These are phyloP conservation scores for Chlamydomonas urium DNA, from an alignment of 139 green algal species.

Conservation along the genomic window DNA sequence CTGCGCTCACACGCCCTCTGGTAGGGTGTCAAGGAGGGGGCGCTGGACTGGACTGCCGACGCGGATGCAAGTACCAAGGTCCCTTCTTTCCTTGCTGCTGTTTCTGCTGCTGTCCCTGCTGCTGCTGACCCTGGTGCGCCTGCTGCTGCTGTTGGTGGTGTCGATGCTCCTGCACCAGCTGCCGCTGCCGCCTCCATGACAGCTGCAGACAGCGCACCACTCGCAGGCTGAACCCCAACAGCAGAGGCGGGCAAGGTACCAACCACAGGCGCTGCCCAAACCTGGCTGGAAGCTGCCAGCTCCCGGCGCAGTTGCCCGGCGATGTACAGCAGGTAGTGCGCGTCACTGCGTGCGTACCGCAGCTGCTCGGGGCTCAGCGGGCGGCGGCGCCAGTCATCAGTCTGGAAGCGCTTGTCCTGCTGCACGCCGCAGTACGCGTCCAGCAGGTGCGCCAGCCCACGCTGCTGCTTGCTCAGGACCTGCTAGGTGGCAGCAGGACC, in stretches of 20 bases:
- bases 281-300: conserved; percentile 23
- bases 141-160: background rate
- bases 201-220: background rate
- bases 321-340: conserved; percentile 69
- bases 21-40: too few species aligned
- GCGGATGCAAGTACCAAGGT: background rate
- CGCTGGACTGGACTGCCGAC: too few species aligned
- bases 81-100: background rate
- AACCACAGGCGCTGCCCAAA: too few species aligned
- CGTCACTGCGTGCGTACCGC: conserved; percentile 67
- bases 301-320: conserved; percentile 43
- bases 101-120: background rate
- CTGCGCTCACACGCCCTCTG: too few species aligned
- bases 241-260: too few species aligned
- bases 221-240: background rate
- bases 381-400: conserved; percentile 68
- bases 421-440: conserved; percentile 41
- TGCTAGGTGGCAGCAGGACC: conserved; percentile 26
- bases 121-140: background rate
- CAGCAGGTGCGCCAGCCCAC: conserved; percentile 54
- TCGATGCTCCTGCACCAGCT: conserved; percentile 12
- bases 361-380: conserved; percentile 56
- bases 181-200: background rate
- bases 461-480: conserved; percentile 45
- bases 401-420: conserved; percentile 61